Evolutionary conservation across 2,329 filamentous ascomycete species (phyloP).

Genomic region (Lomentospora prolificans): DNA sequence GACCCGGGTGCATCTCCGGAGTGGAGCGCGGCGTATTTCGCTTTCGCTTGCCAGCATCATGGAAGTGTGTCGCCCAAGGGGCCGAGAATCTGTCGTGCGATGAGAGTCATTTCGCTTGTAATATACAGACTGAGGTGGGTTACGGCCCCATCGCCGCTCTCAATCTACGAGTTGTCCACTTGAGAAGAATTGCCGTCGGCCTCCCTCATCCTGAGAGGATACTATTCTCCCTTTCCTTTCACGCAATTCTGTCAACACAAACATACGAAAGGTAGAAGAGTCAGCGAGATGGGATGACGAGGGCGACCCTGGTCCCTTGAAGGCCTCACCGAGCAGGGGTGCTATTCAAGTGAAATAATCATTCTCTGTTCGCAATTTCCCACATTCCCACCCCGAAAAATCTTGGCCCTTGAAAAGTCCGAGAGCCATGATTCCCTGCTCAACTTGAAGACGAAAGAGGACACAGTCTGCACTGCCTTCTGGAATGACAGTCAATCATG

Average conservation of each 20-base stretch:
- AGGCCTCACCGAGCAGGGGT: neutral
- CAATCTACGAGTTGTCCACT: too few relatives aligned
- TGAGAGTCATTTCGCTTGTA: neutral
- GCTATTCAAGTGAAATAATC: neutral
- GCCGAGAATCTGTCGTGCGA: too few relatives aligned
- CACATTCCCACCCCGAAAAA: neutral
- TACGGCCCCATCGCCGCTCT: too few relatives aligned
- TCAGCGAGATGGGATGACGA: neutral
- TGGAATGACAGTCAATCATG: neutral
- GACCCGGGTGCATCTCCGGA: too few relatives aligned
- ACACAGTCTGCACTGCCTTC: neutral
- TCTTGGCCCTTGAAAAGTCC: neutral
- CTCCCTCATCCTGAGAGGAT: too few relatives aligned
- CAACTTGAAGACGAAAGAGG: neutral
- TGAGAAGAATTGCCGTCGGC: too few relatives aligned
- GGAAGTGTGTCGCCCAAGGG: neutral
- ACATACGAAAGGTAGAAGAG: neutral
- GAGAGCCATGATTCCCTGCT: neutral
- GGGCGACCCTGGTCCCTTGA: neutral
- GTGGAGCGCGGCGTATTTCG: too few relatives aligned
- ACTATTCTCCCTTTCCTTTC: too few relatives aligned
- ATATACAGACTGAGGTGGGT: neutral
- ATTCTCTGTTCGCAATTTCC: conserved; percentile 1
- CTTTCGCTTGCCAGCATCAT: too few relatives aligned
- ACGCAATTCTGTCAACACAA: neutral